A percentile compares a stretch with the other conserved stretches of the same genome.
Conservation (phyloP, 306 rosid genomes). For the Cicer pinnatifidum region DNA sequence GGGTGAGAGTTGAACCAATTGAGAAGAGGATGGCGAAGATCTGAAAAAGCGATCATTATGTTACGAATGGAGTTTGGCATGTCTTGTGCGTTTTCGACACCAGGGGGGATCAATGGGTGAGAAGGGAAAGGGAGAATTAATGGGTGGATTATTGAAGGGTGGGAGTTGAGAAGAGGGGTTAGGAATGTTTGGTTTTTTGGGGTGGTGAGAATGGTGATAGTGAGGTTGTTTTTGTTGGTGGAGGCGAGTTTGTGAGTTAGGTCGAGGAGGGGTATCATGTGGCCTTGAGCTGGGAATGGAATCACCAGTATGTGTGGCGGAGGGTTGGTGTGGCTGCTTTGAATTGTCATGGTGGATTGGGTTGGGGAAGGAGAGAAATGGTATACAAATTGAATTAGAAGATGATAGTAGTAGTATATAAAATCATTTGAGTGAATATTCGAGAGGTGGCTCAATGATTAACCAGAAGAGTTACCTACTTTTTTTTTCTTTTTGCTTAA, state of each 20-base stretch:
- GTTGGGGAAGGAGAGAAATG: not conserved
- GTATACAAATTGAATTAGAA: not conserved
- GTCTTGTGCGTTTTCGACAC: conserved; percentile 57
- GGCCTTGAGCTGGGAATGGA: conserved; percentile 50
- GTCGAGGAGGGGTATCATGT: conserved; percentile 50
- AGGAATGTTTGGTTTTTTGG: conserved; percentile 37
- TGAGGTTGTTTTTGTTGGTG: not conserved
- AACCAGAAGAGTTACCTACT: no score
- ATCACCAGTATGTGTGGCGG: conserved; percentile 33
- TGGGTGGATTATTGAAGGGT: conserved; percentile 38
- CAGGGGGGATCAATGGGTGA: conserved; percentile 52
- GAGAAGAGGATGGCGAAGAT: conserved; percentile 44
- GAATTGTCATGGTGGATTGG: conserved; percentile 5
- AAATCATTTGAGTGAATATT: not conserved
- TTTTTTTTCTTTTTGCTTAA: no score
- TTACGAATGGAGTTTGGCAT: conserved; percentile 26
- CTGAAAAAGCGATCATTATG: conserved; percentile 46
- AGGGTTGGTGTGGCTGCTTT: not conserved
- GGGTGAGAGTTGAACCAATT: conserved; percentile 45
- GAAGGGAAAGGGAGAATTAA: conserved; percentile 54
- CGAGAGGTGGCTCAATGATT: no score
- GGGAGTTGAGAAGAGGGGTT: conserved; percentile 34
- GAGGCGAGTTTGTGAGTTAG: conserved; percentile 45
- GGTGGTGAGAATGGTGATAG: conserved; percentile 44
- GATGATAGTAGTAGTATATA: not conserved